Base-by-base conservation (phyloP, 768 basidiomycete species). In the Phanerochaete carnosa region DNA sequence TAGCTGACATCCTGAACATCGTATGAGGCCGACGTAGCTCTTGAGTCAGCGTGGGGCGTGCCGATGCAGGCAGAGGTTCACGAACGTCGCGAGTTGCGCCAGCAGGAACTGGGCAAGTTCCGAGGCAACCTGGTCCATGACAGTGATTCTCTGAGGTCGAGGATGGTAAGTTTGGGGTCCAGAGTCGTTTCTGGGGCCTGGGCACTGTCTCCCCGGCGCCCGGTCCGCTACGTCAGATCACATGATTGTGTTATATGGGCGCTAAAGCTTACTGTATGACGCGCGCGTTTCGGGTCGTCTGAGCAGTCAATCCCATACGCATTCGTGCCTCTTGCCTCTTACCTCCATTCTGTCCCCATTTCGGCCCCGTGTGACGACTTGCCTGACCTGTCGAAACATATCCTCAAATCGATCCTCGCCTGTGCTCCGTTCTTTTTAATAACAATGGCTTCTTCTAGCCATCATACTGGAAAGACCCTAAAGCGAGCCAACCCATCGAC, bases 401-500 rank as follows among this genome's bases (percentile, higher is more conserved):
- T 43, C 12, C 43, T 28, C 29, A 35, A 11, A 16, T 15, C 30
- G n/a, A 13, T 23, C 49, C 19, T 32, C 26, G 23, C 12, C 30
- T 16, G 12, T 30, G 52, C 39, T 9, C 55, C 57, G 61, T 62
- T 59, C 57, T 32, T 54, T 35, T n/a, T 54, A 12, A 22, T 55
- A 9, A 33, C 32, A 15, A 60, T 63, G 62, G 62, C 55, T 13
- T 47, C 61, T 25, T 45, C 54, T 16, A 62, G 45, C 45, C 29
- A 39, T 12, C 33, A 15, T 8, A 32, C 52, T 33, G 66, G 64
- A 33, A 63, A 57, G 55, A 57, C 49, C 2, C 63, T 70, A n/a
- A 68, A 65, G 35, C 80, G 89, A 64, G 87, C 88, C 11, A 80
- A 89, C 68, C 84, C 92, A 26, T 80, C 80, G 5, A 91, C 90